phyloP scores from a whole-genome alignment of 2,329 filamentous ascomycete genomes.

The Talaromyces piceae region DNA sequence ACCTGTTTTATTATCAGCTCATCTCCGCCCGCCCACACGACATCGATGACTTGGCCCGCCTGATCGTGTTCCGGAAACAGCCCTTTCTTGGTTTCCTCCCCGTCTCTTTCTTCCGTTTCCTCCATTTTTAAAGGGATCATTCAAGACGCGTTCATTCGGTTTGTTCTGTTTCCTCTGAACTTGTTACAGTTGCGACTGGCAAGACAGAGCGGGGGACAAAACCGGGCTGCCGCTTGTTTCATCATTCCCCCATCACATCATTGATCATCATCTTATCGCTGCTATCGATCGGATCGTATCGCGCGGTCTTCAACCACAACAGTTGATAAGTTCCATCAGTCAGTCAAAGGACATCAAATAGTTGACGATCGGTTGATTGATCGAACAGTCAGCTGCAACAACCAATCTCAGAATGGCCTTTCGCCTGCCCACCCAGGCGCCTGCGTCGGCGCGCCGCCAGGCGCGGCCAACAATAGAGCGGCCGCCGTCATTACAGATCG shows the following conservation, averaged over 20 bases:
- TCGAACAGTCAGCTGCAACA: neutral
- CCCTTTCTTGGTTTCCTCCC: neutral
- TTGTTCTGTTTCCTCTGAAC: too few species aligned
- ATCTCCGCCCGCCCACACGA: neutral
- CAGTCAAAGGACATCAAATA: too few species aligned
- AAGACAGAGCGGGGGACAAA: too few species aligned
- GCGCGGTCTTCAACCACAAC: too few species aligned
- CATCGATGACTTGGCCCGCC: conserved; percentile 1
- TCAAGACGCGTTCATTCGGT: too few species aligned
- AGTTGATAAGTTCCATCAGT: too few species aligned
- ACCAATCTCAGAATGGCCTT: conserved; percentile 25
- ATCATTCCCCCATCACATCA: too few species aligned
- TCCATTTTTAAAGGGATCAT: neutral
- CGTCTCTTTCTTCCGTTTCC: neutral
- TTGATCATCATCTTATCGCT: too few species aligned
- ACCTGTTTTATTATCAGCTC: conserved; percentile 1
- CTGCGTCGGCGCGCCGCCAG: conserved; percentile 18
- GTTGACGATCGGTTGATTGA: too few species aligned
- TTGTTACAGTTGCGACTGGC: too few species aligned
- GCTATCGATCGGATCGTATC: too few species aligned
- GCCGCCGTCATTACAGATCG: conserved; percentile 21
- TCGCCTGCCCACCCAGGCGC: conserved; percentile 29
- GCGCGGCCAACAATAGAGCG: conserved; percentile 24
- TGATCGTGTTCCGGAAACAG: conserved; percentile 1
- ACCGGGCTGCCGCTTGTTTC: too few species aligned